These are phyloP conservation scores for Actinomortierella wolfii DNA, from an alignment of 371 early-diverging fungal genomes.

Conservation along the genomic window DNA sequence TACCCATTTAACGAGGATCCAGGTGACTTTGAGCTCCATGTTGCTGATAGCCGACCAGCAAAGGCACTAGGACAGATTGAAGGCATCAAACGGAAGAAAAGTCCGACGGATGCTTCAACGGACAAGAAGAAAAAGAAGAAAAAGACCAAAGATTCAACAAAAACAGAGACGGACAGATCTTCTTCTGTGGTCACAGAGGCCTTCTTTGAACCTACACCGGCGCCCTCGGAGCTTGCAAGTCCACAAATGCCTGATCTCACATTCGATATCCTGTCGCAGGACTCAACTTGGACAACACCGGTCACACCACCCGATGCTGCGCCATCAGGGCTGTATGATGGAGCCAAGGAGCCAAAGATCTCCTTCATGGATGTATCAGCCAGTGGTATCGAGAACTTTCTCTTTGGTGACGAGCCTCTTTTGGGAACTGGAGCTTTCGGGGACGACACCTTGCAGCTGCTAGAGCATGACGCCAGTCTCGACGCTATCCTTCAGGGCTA, in stretches of 20 bases:
- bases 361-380: conserved; percentile 1
- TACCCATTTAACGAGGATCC: conserved; percentile 32
- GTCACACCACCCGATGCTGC: conserved; percentile 26
- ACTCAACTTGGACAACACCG: conserved; percentile 26
- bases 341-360: not conserved
- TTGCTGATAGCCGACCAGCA: not conserved
- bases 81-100: no score
- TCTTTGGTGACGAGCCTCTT: conserved; percentile 21
- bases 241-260: conserved; percentile 14
- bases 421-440: conserved; percentile 10
- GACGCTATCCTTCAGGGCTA: conserved; percentile 14
- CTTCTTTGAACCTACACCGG: not conserved
- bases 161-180: not conserved
- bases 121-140: not conserved
- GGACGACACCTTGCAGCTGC: not conserved
- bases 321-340: not conserved
- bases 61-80: no score
- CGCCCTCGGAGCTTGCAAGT: not conserved
- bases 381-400: conserved; percentile 10
- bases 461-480: conserved; percentile 19
- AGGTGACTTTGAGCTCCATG: conserved; percentile 1
- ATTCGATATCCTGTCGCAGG: conserved; percentile 16
- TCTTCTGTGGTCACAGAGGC: not conserved
- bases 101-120: no score
- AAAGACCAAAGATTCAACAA: not conserved